phyloP scores from a whole-genome alignment of 345 rosid genomes.

The rapeseed (Brassica napus) region Da-Ae NC_063435.1:27089501-27090000 shows the following conservation, averaged over 20 bases:
- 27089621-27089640: slow-evolving; percentile 77
- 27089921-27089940: slow-evolving; percentile 12
- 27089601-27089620: slow-evolving; percentile 80
- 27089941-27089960: slow-evolving; percentile 13
- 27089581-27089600: slow-evolving; percentile 83
- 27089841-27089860: not conserved
- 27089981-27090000: not conserved
- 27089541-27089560: not conserved
- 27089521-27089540: not conserved
- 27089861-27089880: not conserved
- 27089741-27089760: not conserved
- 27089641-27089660: slow-evolving; percentile 85
- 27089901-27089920: slow-evolving; percentile 11
- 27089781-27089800: not conserved
- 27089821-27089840: not conserved
- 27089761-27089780: slow-evolving; percentile 3
- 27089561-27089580: slow-evolving; percentile 75
- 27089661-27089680: slow-evolving; percentile 75
- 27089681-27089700: slow-evolving; percentile 77
- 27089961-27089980: not conserved
- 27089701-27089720: not conserved
- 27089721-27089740: slow-evolving; percentile 10
- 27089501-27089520: not conserved
- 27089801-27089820: not conserved
- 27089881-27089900: not conserved